phyloP scores from a whole-genome alignment of 805 yeast species.

The Yarrowia sp. region DNA sequence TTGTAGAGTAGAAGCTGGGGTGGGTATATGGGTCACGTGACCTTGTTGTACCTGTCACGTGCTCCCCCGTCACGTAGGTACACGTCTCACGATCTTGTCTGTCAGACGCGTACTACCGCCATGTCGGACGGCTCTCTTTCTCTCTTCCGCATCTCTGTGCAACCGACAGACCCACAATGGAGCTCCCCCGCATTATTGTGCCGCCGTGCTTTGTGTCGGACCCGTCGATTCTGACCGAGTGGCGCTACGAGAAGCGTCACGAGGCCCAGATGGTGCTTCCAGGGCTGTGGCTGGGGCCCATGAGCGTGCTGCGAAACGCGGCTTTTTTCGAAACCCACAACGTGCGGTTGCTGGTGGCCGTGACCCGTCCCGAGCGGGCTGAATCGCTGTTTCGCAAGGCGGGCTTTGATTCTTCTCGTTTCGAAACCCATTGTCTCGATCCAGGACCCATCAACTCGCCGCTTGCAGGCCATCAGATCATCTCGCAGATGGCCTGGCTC shows the following conservation, averaged over 20 bases:
- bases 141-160: neutral
- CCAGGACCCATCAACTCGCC: constrained; percentile 35
- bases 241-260: constrained; percentile 49
- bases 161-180: neutral
- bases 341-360: constrained; percentile 46
- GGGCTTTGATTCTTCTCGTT: neutral
- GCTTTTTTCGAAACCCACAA: constrained; percentile 52
- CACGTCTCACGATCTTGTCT: too few species aligned
- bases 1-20: too few species aligned
- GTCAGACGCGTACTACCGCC: too few species aligned
- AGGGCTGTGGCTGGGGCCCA: constrained; percentile 58
- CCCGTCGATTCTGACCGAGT: constrained; percentile 44
- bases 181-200: constrained; percentile 43
- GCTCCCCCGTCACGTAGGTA: too few species aligned
- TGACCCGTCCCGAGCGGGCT: constrained; percentile 39
- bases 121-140: neutral
- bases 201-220: constrained; percentile 47
- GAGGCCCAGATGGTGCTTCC: constrained; percentile 55
- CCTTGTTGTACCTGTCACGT: too few species aligned
- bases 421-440: constrained; percentile 24
- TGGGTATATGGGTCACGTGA: too few species aligned
- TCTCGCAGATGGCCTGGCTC: constrained; percentile 30
- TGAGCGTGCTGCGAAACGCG: constrained; percentile 53
- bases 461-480: constrained; percentile 30
- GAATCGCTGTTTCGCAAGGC: constrained; percentile 22